phyloP scores from a whole-genome alignment of 306 rosid species.

The Lathyrus aphaca region DNA sequence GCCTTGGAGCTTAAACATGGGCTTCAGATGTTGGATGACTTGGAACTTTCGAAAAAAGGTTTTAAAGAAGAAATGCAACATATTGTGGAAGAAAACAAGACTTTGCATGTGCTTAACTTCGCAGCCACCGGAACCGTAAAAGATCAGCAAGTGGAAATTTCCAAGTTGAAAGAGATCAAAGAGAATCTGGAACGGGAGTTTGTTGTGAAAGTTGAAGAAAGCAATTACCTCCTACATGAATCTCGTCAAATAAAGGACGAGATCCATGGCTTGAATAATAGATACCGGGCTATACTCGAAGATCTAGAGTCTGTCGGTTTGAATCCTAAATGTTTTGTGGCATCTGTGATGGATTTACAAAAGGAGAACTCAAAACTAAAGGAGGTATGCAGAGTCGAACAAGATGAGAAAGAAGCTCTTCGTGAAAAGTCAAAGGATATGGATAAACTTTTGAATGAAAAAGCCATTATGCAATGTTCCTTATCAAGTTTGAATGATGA shows the following conservation, averaged over 20 bases:
- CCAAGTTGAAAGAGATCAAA: slow-evolving; percentile 78
- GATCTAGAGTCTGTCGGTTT: slow-evolving; percentile 76
- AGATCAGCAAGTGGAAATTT: slow-evolving; percentile 72
- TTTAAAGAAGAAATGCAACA: slow-evolving; percentile 72
- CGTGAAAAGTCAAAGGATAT: slow-evolving; percentile 64
- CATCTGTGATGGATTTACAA: slow-evolving; percentile 72
- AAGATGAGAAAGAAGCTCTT: slow-evolving; percentile 67
- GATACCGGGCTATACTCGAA: slow-evolving; percentile 68
- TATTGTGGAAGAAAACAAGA: slow-evolving; percentile 72
- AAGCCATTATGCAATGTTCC: slow-evolving; percentile 61
- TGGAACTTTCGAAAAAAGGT: slow-evolving; percentile 68
- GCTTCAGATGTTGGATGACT: slow-evolving; percentile 72
- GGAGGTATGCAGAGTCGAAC: slow-evolving; percentile 64
- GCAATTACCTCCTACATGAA: slow-evolving; percentile 63
- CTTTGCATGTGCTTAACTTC: slow-evolving; percentile 59
- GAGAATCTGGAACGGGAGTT: slow-evolving; percentile 81
- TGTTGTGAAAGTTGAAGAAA: slow-evolving; percentile 62
- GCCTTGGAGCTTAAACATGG: slow-evolving; percentile 83
- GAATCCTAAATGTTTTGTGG: slow-evolving; percentile 62
- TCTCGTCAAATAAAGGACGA: slow-evolving; percentile 67
- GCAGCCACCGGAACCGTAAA: slow-evolving; percentile 54
- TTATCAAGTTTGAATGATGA: slow-evolving; percentile 66
- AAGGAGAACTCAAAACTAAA: slow-evolving; percentile 68
- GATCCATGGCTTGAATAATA: slow-evolving; percentile 60
- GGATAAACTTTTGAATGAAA: slow-evolving; percentile 67